phyloP scores from a whole-genome alignment of 176 grass and related monocot species.

The Zoysia japonica region DNA sequence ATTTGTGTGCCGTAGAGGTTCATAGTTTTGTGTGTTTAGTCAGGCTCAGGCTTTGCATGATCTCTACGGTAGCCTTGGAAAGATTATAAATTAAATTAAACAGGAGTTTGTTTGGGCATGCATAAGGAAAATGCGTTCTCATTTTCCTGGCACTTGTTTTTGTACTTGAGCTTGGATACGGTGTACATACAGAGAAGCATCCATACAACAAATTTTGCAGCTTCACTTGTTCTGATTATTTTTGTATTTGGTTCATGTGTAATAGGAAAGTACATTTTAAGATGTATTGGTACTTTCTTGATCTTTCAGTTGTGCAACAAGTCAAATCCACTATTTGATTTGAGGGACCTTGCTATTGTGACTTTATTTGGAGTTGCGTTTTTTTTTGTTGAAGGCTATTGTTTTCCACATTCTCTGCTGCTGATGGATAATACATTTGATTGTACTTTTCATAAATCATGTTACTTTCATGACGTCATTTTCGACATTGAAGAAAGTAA shows the following conservation, averaged over 20 bases:
- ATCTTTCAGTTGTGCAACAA: neutral
- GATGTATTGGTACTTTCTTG: neutral
- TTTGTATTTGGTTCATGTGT: neutral
- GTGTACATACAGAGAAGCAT: neutral
- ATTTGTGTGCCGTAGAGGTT: neutral
- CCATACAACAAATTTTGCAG: neutral
- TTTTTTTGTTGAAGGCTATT: neutral
- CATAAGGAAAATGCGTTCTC: neutral
- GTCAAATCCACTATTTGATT: neutral
- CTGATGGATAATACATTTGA: neutral
- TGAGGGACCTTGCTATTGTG: neutral
- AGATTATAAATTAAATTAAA: neutral
- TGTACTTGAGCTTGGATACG: neutral
- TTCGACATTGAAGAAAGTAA: neutral
- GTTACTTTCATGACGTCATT: neutral
- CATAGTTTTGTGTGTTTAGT: neutral
- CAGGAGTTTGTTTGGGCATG: neutral
- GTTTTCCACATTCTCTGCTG: neutral
- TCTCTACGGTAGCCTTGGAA: too few species aligned
- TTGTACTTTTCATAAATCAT: neutral
- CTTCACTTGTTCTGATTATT: neutral
- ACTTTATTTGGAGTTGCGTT: neutral
- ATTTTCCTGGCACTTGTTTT: slow-evolving; percentile 2
- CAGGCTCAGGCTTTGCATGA: neutral
- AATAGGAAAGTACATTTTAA: neutral